Base-by-base conservation (phyloP, 208 protist genomes). In the Leishmania tarentolae region DNA sequence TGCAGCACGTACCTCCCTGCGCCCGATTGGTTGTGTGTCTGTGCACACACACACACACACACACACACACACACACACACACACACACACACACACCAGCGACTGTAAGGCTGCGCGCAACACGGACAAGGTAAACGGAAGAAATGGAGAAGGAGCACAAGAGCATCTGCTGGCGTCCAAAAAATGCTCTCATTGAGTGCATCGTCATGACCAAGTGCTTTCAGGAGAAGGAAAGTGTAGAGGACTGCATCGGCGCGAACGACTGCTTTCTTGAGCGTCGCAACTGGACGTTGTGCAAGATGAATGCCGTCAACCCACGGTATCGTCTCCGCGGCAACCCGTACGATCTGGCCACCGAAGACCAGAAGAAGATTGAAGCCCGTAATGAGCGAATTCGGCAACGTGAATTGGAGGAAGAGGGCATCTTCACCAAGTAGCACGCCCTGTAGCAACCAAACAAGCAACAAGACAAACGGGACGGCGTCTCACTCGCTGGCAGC, bases 231-330 rank as follows among this genome's bases (percentile, higher is more conserved):
- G 79, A 85, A 15, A 87, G 81, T 40, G 83, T 97, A 35, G 94
- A 97, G 80, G 91, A 94, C 28, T 97, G 94, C 81, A 84, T 97
- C 65, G 86, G 84, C 37, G 86, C 76, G 24, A 96, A 92, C 81
- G 91, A 96, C 72, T 97, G 94, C 84, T 96, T 95, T 76, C 78
- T 96, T 1, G 92, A 96, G 81, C 87, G 94, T 11, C 86, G 92
- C 24, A 97, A 97, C 81, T 97, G 94, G 93, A 95, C 90, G 42
- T 75, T 97, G 65, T 97, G 94, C 80, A 97, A 97, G 85, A 90
- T 95, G 85, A 97, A 97, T 72, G 91, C 94, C n/a, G 76, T 93
- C 15, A 97, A 97, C 84, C 94, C 94, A 8, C 84, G 92, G 31
- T 97, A 97, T 76, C 88, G 94, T 6, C 80, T 96, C 31, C 92